Evolutionary conservation across 352 stramenopile species (phyloP).

Genomic region (Phytophthora macrochlamydospora): DNA sequence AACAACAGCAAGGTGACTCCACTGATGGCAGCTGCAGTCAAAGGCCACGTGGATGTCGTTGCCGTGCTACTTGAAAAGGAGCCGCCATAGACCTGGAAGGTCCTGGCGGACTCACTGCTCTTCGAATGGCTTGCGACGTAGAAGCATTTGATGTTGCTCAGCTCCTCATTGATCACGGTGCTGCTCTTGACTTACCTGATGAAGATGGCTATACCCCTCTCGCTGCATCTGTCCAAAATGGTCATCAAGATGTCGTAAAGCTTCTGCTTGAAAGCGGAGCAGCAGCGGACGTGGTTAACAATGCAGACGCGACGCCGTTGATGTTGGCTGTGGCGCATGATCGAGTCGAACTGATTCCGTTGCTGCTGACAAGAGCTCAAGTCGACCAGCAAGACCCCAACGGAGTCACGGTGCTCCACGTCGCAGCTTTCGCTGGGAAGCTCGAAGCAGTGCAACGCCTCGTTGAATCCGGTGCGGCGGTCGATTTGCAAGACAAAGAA

Average conservation of each 20-base stretch:
- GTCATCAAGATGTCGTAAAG: not conserved
- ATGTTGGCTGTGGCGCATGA: not conserved
- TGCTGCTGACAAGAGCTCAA: not conserved
- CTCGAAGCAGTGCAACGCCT: not conserved
- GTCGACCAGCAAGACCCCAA: not conserved
- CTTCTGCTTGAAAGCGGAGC: slow-evolving; percentile 2
- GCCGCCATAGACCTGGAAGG: not conserved
- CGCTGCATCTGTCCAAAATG: not conserved
- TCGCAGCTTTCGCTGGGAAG: not conserved
- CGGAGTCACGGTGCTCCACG: not conserved
- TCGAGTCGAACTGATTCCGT: not conserved
- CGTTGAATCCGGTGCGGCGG: not conserved
- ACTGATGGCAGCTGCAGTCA: not conserved
- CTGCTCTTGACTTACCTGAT: not conserved
- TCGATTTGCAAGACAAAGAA: not conserved
- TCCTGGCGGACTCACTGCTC: not conserved
- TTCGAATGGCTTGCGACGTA: not conserved
- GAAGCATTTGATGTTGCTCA: not conserved
- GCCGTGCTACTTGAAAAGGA: not conserved
- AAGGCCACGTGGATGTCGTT: slow-evolving; percentile 4
- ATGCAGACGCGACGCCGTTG: not conserved
- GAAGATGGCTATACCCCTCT: slow-evolving; percentile 3
- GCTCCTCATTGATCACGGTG: not conserved
- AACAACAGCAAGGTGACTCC: not conserved
- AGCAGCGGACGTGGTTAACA: not conserved